Percentiles rank a stretch among this genome's conserved stretches.
Evolutionary conservation across 495 filamentous ascomycete genomes (phyloP).

Genomic region (Penicillium pancosmium): DNA sequence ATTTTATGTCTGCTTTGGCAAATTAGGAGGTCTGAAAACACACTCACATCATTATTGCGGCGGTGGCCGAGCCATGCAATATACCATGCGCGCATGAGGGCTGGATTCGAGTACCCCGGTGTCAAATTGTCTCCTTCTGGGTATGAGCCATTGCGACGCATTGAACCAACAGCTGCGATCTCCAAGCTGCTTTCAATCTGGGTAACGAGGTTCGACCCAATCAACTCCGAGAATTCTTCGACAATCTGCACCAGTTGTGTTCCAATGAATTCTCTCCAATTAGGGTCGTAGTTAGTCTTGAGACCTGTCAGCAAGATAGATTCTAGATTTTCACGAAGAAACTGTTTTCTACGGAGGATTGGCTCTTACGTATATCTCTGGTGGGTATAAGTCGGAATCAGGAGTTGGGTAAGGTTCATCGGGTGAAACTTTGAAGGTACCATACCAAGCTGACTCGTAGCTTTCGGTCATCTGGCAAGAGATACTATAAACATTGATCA

Average conservation of each 20-base stretch:
- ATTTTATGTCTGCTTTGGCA: not conserved
- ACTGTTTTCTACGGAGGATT: not conserved
- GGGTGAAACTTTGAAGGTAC: slow-evolving; percentile 33
- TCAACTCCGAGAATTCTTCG: slow-evolving; percentile 31
- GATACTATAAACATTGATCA: slow-evolving; percentile 11
- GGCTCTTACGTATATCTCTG: slow-evolving; percentile 29
- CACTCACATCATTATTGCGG: slow-evolving; percentile 21
- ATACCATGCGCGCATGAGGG: slow-evolving; percentile 30
- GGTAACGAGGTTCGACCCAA: slow-evolving; percentile 21
- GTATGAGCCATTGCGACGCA: slow-evolving; percentile 30
- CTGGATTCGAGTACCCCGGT: slow-evolving; percentile 30
- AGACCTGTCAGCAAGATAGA: not conserved
- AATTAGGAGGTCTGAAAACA: not conserved
- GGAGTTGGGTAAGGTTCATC: slow-evolving; percentile 34
- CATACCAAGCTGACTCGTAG: slow-evolving; percentile 32
- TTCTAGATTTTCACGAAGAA: not conserved
- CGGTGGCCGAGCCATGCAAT: slow-evolving; percentile 31
- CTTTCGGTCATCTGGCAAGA: slow-evolving; percentile 25
- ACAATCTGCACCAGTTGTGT: slow-evolving; percentile 34
- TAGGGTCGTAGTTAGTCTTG: slow-evolving; percentile 32
- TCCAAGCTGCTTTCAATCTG: slow-evolving; percentile 30
- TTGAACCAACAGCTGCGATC: slow-evolving; percentile 31
- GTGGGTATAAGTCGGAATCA: slow-evolving; percentile 28
- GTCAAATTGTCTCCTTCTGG: slow-evolving; percentile 33
- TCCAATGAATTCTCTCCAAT: slow-evolving; percentile 36